A percentile compares a stretch with the other conserved stretches of the same genome.
Evolutionary conservation across 441 rosid genomes (phyloP).

Genomic region (Daphne laureola): DNA sequence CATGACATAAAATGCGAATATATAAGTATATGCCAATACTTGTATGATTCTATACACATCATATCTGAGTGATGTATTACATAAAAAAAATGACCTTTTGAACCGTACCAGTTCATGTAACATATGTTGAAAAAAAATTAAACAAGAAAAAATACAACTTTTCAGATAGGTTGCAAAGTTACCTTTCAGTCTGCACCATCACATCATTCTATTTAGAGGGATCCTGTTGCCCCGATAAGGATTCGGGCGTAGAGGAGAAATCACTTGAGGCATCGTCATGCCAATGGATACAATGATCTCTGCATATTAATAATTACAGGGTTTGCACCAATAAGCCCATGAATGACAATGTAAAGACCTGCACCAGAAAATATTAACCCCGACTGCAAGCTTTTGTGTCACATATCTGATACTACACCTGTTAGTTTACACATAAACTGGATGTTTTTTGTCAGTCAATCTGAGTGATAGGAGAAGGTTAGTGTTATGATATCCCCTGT

Average conservation of each 20-base stretch:
- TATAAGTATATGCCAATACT: no score
- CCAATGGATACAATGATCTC: slow-evolving; percentile 63
- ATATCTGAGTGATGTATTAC: no score
- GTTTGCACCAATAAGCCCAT: slow-evolving; percentile 1
- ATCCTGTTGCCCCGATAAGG: slow-evolving; percentile 43
- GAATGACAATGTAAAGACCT: background rate
- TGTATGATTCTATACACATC: no score
- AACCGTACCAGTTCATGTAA: no score
- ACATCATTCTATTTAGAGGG: slow-evolving; percentile 47
- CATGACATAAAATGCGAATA: no score
- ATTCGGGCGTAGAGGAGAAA: slow-evolving; percentile 43
- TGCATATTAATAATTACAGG: slow-evolving; percentile 18
- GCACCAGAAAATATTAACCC: background rate
- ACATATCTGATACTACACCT: background rate
- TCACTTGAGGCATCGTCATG: slow-evolving; percentile 65
- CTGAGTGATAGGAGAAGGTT: no score
- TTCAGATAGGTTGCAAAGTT: background rate
- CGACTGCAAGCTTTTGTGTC: background rate
- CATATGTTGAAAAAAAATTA: no score
- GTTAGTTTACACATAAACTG: no score
- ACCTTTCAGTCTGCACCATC: slow-evolving; percentile 17
- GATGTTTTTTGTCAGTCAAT: background rate
- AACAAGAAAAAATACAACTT: no score
- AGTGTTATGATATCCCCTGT: no score
- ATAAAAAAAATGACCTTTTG: no score